Percentiles rank a stretch among this genome's conserved stretches.
Evolutionary conservation across 1,284 basidiomycete species (phyloP).

Genomic region (Xerocomus amazonicus): DNA sequence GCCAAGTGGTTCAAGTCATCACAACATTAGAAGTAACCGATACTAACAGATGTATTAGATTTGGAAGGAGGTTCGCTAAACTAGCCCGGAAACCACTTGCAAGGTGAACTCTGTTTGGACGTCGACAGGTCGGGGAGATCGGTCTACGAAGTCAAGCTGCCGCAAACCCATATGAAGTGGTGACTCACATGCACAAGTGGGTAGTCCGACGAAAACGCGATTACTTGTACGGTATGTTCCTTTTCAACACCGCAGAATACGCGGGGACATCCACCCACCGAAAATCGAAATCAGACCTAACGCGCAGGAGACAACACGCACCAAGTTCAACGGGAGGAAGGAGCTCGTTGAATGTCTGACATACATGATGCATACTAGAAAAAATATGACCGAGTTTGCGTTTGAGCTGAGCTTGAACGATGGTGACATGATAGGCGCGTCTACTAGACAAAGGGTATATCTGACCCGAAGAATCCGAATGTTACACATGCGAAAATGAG

Average conservation of each 20-base stretch:
- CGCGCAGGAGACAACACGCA: slow-evolving; percentile 13
- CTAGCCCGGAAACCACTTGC: slow-evolving; percentile 33
- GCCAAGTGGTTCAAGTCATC: slow-evolving; percentile 16
- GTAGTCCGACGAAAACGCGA: slow-evolving; percentile 44
- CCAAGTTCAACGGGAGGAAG: slow-evolving; percentile 26
- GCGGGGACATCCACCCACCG: slow-evolving; percentile 31
- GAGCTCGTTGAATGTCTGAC: slow-evolving; percentile 31
- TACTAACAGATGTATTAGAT: slow-evolving; percentile 34
- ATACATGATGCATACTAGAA: slow-evolving; percentile 36
- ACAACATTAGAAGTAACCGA: slow-evolving; percentile 5
- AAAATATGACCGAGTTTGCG: slow-evolving; percentile 37
- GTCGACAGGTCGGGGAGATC: slow-evolving; percentile 31
- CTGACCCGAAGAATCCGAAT: slow-evolving; percentile 34
- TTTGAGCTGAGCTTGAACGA: slow-evolving; percentile 37
- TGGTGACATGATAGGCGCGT: slow-evolving; percentile 37
- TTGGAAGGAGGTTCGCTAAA: slow-evolving; percentile 33
- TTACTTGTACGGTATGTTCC: slow-evolving; percentile 40
- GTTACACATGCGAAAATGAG: slow-evolving; percentile 15
- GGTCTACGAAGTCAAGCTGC: slow-evolving; percentile 22
- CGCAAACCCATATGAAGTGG: slow-evolving; percentile 5
- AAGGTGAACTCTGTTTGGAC: slow-evolving; percentile 34
- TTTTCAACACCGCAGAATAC: slow-evolving; percentile 29
- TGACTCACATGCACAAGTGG: slow-evolving; percentile 39
- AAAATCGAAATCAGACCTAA: slow-evolving; percentile 9
- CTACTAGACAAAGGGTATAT: slow-evolving; percentile 37